Evolutionary conservation across 2,329 filamentous ascomycete species (phyloP), one percentile per base, ranked within the genome.

Genomic region (Neoarthrinium moseri): DNA sequence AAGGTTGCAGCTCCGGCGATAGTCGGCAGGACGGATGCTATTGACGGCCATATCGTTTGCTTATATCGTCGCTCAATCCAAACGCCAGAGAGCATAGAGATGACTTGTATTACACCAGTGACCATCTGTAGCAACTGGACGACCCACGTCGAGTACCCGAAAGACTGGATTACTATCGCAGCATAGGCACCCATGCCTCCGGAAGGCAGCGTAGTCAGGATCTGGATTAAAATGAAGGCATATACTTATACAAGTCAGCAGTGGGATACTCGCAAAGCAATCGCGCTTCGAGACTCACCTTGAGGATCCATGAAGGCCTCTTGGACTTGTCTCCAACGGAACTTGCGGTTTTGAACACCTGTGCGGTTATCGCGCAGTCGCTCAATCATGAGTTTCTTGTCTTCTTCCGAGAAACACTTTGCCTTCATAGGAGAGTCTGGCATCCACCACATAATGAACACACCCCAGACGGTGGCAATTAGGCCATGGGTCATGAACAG

Each of bases 361-460:
- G 80, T 83, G 63, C 81, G 78, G 62, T 83, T 83, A 43, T 71
- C 68, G 6, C 78, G 73, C 2, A 84, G 75, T 1, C 80, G 74
- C 61, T 83, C 80, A 1, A 83, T 67, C 75, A 82, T 80, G 34
- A 84, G 69, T 27, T 70, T 70, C 68, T 87, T 87, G 56, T 86
- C 82, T 44, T 80, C 73, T 54, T 87, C 83, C 7, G 67, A 73
- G 57, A 83, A 86, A 61, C 83, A 87, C 60, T 84, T 84, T 15
- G 84, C 84, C 10, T 81, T 74, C 84, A 87, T 87, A 0, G 84
- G 85, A 12, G 77, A 83, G 59, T 89, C 84, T 1, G 83, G 83
- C 71, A 86, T 77, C 68, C 74, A 83, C 58, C 67, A 78, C 26
- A 78, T 65, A n/a, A 86, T 81, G 43, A 86, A 86, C 5, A 75